These are phyloP conservation scores for Phanerochaete sordida DNA, from an alignment of 768 basidiomycete genomes.

Conservation along the genomic window DNA sequence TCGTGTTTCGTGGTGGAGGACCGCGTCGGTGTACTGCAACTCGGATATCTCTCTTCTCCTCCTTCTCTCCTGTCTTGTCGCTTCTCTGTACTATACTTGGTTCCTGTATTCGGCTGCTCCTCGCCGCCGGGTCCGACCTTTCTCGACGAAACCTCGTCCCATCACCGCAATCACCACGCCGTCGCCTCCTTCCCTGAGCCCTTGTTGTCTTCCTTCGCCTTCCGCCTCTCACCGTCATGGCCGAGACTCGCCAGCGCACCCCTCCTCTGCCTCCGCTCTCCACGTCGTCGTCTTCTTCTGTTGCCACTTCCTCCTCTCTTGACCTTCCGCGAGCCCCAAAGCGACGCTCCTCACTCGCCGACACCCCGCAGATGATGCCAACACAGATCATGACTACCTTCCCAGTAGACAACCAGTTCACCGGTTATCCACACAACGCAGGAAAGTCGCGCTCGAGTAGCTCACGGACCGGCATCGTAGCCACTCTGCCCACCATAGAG, in stretches of 20 bases:
- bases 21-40: conserved; percentile 1
- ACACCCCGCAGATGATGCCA: conserved; percentile 2
- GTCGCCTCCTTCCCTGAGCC: conserved; percentile 15
- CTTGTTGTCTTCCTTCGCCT: conserved; percentile 1
- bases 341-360: conserved; percentile 12
- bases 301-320: neutral
- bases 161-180: conserved; percentile 19
- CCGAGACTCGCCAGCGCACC: conserved; percentile 14
- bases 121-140: neutral
- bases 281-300: conserved; percentile 11
- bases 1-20: conserved; percentile 1
- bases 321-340: conserved; percentile 14
- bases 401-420: neutral
- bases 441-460: conserved; percentile 1
- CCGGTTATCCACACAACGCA: neutral
- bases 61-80: neutral
- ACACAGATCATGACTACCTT: conserved; percentile 5
- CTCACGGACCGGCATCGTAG: conserved; percentile 9
- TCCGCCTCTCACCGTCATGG: conserved; percentile 16
- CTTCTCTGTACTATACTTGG: conserved; percentile 2
- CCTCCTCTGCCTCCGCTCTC: conserved; percentile 11
- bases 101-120: neutral
- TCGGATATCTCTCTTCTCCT: conserved; percentile 5
- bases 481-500: conserved; percentile 35
- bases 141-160: conserved; percentile 11